These are phyloP conservation scores for Tetrahymena thermophila DNA, from an alignment of 73 alveolate species.

Conservation along the genomic window DNA sequence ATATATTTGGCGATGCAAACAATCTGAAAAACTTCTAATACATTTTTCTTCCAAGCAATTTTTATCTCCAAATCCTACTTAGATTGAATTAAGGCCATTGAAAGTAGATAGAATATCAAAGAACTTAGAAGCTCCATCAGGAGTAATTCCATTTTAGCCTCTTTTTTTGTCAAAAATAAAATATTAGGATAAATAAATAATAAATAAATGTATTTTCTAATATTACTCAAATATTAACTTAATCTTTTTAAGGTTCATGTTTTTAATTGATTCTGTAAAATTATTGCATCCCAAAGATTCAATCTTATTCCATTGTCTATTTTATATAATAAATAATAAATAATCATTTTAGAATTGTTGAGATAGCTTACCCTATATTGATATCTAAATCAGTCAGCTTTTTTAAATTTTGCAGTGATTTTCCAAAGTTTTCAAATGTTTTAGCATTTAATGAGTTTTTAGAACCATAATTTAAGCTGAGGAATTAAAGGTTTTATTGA, in stretches of 20 bases:
- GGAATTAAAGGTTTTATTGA: neutral
- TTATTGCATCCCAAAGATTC: neutral
- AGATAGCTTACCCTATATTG: neutral
- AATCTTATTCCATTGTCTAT: neutral
- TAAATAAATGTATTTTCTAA: neutral
- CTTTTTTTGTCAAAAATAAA: neutral
- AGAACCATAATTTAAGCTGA: neutral
- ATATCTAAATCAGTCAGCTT: neutral
- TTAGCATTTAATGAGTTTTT: neutral
- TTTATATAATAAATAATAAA: neutral
- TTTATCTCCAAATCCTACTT: neutral
- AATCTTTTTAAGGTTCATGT: neutral
- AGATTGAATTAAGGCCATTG: neutral
- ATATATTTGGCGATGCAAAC: neutral
- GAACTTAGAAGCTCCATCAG: neutral
- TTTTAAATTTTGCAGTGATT: neutral
- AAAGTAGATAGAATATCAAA: neutral
- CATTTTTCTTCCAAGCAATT: neutral
- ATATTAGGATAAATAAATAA: neutral
- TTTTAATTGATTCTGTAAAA: neutral
- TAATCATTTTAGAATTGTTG: neutral
- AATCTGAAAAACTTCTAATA: neutral
- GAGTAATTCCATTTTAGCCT: neutral
- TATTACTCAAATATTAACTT: neutral
- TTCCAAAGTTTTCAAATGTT: neutral